These are phyloP conservation scores for Plantago ovata DNA, from an alignment of 257 asterid species.

Conservation along the genomic window DNA sequence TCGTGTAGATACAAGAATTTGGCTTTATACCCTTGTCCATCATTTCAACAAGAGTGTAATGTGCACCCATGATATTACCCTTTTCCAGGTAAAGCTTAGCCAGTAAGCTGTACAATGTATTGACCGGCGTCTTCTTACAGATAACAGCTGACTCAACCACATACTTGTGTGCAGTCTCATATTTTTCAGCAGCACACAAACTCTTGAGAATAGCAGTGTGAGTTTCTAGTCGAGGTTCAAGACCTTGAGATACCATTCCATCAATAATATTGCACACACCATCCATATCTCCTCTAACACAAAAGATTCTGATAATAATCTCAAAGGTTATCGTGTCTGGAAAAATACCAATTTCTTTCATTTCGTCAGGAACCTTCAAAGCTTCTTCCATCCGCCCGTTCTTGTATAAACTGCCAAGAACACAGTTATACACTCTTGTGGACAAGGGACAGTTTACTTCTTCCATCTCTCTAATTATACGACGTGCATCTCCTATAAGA, in stretches of 20 bases:
- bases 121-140: constrained; percentile 31
- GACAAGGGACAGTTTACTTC: constrained; percentile 31
- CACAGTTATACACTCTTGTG: constrained; percentile 49
- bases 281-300: constrained; percentile 45
- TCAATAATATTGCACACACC: constrained; percentile 38
- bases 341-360: constrained; percentile 38
- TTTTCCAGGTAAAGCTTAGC: constrained; percentile 50
- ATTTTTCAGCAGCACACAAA: constrained; percentile 38
- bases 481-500: constrained; percentile 50
- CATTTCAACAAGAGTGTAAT: constrained; percentile 51
- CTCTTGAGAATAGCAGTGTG: constrained; percentile 49
- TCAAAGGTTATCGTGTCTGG: constrained; percentile 62
- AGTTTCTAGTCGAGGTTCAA: constrained; percentile 53
- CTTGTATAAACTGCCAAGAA: constrained; percentile 65
- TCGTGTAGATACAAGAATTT: constrained; percentile 37
- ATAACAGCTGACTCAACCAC: constrained; percentile 41
- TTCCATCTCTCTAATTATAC: constrained; percentile 53
- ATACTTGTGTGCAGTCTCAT: constrained; percentile 44
- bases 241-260: constrained; percentile 43
- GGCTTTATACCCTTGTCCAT: constrained; percentile 72
- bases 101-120: constrained; percentile 50
- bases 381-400: constrained; percentile 38
- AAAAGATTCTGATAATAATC: constrained; percentile 43
- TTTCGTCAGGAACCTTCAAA: constrained; percentile 38
- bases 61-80: constrained; percentile 52